Conservation (phyloP, 2,329 filamentous ascomycete genomes). For the Stachybotrys echinatus region DNA sequence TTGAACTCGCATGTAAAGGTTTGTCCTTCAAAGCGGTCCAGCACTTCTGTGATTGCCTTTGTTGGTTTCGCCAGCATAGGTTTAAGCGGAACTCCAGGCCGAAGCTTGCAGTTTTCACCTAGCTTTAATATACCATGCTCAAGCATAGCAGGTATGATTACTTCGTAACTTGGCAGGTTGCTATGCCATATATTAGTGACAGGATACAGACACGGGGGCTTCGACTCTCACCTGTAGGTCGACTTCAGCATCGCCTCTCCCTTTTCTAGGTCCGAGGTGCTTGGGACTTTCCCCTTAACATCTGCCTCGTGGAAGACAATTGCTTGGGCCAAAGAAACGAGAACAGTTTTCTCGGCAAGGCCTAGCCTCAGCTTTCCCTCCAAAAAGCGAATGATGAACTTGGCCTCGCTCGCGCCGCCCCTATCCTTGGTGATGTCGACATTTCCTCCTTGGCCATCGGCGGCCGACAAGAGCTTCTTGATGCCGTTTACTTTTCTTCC, state of each 20-base stretch:
- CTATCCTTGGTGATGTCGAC: slow-evolving; percentile 90
- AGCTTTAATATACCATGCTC: slow-evolving; percentile 81
- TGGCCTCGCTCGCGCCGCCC: slow-evolving; percentile 89
- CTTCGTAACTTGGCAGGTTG: slow-evolving; percentile 90
- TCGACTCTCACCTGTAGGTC: slow-evolving; percentile 61
- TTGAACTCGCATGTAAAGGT: slow-evolving; percentile 99
- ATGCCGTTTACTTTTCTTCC: slow-evolving; percentile 88
- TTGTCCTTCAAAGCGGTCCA: slow-evolving; percentile 93
- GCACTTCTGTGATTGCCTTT: slow-evolving; percentile 94
- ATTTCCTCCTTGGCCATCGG: slow-evolving; percentile 72
- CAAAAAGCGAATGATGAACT: slow-evolving; percentile 86
- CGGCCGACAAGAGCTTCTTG: slow-evolving; percentile 91
- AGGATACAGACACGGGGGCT: not conserved
- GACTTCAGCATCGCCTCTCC: slow-evolving; percentile 84
- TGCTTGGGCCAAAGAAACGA: slow-evolving; percentile 86
- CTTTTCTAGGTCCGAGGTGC: slow-evolving; percentile 70
- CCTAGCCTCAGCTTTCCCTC: slow-evolving; percentile 92
- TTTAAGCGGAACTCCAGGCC: slow-evolving; percentile 90
- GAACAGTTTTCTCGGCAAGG: slow-evolving; percentile 84
- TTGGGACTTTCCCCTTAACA: slow-evolving; percentile 64
- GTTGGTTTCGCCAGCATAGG: slow-evolving; percentile 99
- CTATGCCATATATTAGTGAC: slow-evolving; percentile 43
- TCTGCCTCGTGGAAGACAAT: slow-evolving; percentile 77
- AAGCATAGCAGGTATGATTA: slow-evolving; percentile 86
- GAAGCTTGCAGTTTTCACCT: slow-evolving; percentile 80